Evolutionary conservation across 2,329 filamentous ascomycete genomes (phyloP).

Genomic region (Tolypocladium endophyticum): DNA sequence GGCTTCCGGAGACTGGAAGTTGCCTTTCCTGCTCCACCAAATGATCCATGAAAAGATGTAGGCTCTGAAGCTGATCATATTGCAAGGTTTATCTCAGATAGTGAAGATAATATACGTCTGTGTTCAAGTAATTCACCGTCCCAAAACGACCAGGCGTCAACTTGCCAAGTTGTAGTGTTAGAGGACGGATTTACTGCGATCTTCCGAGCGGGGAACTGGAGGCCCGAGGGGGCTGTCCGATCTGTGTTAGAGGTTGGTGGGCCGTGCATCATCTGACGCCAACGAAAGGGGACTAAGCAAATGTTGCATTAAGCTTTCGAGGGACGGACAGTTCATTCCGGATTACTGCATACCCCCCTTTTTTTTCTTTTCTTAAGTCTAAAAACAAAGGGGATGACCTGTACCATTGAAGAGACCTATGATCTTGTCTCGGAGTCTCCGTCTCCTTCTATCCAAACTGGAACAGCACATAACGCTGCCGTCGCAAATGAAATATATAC

Average conservation of each 20-base stretch:
- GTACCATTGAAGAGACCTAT: too few relatives aligned
- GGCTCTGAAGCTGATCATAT: neutral
- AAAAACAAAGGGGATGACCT: too few relatives aligned
- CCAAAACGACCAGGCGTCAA: neutral
- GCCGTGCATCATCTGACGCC: neutral
- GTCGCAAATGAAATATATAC: neutral
- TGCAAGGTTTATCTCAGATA: neutral
- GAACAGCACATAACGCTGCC: too few relatives aligned
- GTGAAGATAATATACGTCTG: neutral
- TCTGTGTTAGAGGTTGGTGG: neutral
- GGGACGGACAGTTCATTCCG: too few relatives aligned
- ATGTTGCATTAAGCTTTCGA: too few relatives aligned
- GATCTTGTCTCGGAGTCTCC: too few relatives aligned
- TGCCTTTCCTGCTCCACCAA: neutral
- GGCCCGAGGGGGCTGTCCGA: neutral
- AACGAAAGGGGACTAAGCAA: neutral
- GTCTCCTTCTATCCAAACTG: too few relatives aligned
- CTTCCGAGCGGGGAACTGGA: neutral
- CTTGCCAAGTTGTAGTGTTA: neutral
- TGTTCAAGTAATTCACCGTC: neutral
- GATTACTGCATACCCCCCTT: too few relatives aligned
- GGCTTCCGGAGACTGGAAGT: neutral
- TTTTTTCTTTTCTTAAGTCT: too few relatives aligned
- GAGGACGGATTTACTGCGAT: neutral
- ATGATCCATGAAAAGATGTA: neutral